Percentiles rank a stretch among this genome's conserved stretches.
These are phyloP conservation scores for Paracorniculantispora psalliotae DNA, from an alignment of 2,329 filamentous ascomycete genomes.

Conservation along the genomic window DNA sequence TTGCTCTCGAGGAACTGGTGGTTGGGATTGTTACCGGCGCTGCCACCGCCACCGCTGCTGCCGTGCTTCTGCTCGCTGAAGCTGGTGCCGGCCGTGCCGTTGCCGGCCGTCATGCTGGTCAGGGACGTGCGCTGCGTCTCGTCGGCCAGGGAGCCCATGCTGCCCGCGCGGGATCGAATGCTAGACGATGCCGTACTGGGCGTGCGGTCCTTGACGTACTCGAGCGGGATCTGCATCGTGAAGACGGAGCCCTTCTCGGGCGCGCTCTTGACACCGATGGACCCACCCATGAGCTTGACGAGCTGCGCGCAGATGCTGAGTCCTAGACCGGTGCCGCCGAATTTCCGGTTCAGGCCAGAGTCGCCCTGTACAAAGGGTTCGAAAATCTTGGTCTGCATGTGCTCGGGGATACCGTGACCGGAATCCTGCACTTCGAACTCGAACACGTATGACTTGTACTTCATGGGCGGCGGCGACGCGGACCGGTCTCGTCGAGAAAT, in stretches of 20 bases:
- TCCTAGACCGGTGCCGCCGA: constrained; percentile 81
- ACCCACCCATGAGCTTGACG: constrained; percentile 78
- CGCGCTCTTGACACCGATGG: constrained; percentile 65
- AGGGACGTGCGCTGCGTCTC: constrained; percentile 1
- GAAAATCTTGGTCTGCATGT: constrained; percentile 78
- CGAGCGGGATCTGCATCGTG: constrained; percentile 75
- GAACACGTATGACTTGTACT: constrained; percentile 64
- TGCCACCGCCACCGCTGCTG: not conserved
- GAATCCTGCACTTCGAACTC: constrained; percentile 88
- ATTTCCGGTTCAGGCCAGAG: constrained; percentile 83
- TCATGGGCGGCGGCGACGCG: constrained; percentile 1
- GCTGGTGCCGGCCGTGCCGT: not conserved
- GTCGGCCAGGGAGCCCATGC: constrained; percentile 28
- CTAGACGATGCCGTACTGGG: constrained; percentile 22
- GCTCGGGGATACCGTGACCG: constrained; percentile 75
- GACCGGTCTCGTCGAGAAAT: constrained; percentile 1
- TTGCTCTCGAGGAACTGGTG: constrained; percentile 37
- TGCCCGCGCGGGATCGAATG: constrained; percentile 38
- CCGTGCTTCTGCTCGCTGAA: not conserved
- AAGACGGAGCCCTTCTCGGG: constrained; percentile 74
- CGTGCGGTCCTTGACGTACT: constrained; percentile 65
- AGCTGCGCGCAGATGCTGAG: constrained; percentile 87
- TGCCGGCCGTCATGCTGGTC: constrained; percentile 13
- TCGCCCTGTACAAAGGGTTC: constrained; percentile 96
- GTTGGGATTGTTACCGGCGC: not conserved